Base-by-base conservation (phyloP, 129 eudicot species). In the Centrapalus pauciflorus region DNA sequence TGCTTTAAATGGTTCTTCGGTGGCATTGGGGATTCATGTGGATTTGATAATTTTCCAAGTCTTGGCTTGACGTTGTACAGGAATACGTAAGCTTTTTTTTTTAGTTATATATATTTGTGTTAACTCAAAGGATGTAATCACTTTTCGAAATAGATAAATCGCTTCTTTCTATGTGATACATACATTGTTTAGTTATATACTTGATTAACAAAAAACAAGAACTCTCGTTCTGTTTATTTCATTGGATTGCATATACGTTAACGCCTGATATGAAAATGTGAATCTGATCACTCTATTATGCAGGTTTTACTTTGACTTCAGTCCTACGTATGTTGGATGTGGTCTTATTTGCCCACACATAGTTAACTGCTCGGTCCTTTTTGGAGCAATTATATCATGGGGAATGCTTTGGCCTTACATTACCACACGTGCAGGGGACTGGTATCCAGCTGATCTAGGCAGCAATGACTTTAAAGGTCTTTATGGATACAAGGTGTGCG, bases 281-380 rank as follows among this genome's bases (percentile, higher is more conserved):
- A 13, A n/a, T 1, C 14, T 41, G 50, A n/a, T n/a, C n/a, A n/a
- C n/a, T n/a, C 50, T 58, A 9, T 70, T 70, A 27, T 78, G 82
- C 86, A 91, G 96, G 88, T 91, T 91, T 74, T 91, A 85, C 79
- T 91, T 91, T 77, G 98, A 91, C 84, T 91, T 91, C 64, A 91
- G 96, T 69, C 88, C 94, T 7, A 91, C 98, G 32, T 91, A 91
- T 73, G 90, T 91, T 77, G 98, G 98, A 65, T 87, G 96, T 61
- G 98, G 98, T 24, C 95, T 91, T 64, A 91, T 91, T 58, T 91
- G 95, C 76, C 93, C 98, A 45, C 96, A 91, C 80, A 82, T 91
- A 74, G 98, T 91, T 65, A 87, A 87, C 69, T 87, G 96, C 66
- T 91, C 98, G 1, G 88, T 77, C 43, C 96, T 91, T 48, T 54